Evolutionary conservation across 1,284 basidiomycete genomes (phyloP), one percentile per base, ranked within the genome.

Genomic region (Pseudozyma pruni): DNA sequence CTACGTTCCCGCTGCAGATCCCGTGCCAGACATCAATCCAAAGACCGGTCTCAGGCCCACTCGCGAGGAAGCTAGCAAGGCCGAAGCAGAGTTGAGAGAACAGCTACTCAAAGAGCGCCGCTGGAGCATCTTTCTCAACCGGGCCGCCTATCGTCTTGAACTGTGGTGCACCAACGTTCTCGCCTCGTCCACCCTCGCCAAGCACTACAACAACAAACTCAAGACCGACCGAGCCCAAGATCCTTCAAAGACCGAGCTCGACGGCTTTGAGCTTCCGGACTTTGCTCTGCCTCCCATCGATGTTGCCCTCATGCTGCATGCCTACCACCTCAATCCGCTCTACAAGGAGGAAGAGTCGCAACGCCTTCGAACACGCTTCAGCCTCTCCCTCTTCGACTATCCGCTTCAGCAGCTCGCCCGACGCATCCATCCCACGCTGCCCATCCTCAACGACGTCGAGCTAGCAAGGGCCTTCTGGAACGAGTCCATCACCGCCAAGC

Each of bases 271-370:
- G 0, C 34, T 75, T 8, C 72, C 69, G 2, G 52, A 59, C 23
- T 48, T 56, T 29, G 48, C 59, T 1, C 53, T 78, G 8, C 76
- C 76, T 3, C 76, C 72, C 11, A 29, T 78, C 47, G 74, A 78
- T 32, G 74, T 78, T 6, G 57, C 58, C 4, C 60, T 78, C 34
- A 50, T 78, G 48, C 75, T 74, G 20, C 76, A 76, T 29, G 39
- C 62, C 9, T 77, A 73, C 22, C 54, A 67, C 35, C 63, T 75
- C 39, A 72, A 68, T n/a, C 72, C 69, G 7, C 46, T 61, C 16
- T 13, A 29, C 49, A 63, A 62, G 22, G 42, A 50, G 8, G 67
- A 67, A 43, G 67, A 74, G 13, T 16, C 48, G 4, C 39, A 50
- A n/a, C 67, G 61, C 19, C 56, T 70, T n/a, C 48, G 45, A 10